Evolutionary conservation across 2,329 filamentous ascomycete genomes (phyloP), one percentile per base, ranked within the genome.

Genomic region (Aaosphaeria arxii): DNA sequence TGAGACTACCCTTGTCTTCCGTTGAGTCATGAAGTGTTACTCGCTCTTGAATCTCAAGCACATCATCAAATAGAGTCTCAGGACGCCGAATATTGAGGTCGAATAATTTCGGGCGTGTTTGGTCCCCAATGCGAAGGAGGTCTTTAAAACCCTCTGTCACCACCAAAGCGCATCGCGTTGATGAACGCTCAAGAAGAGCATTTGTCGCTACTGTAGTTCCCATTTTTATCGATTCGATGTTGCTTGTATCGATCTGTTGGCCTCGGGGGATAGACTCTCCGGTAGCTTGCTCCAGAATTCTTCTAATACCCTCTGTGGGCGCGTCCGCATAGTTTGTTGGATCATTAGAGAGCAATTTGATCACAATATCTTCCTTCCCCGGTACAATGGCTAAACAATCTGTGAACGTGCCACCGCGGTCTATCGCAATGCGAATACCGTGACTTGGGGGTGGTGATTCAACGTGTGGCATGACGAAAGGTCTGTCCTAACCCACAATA

Each of bases 221-320:
- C 48, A 62, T 56, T 32, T 51, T 48, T 33, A 61, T 58, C 5
- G 46, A 52, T 39, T 55, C 57, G 29, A 61, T 57, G 43, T 50
- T 40, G 29, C 39, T 11, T 24, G 52, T 49, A 42, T 61, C 50
- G 31, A 68, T 53, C 36, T 56, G 57, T 42, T 56, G 30, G 11
- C 54, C 52, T 6, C 57, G 53, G 6, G 62, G 56, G n/a, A 63
- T 50, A 3, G 46, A 7, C 17, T 33, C 45, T 11, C 51, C 52
- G 6, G 45, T 49, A 5, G 54, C 56, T 35, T 53, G 32, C 40
- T 65, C 59, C 17, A 68, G 50, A 6, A 69, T 58, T 6, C 64
- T 50, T 29, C 64, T 51, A n/a, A 68, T 64, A 28, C 58, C 63
- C 56, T 69, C 65, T 11, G 56, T 61, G 3, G 65, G 65, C 5